Evolutionary conservation across 805 yeast genomes (phyloP), one percentile per base, ranked within the genome.

Genomic region (Saccharomycopsis babjevae): DNA sequence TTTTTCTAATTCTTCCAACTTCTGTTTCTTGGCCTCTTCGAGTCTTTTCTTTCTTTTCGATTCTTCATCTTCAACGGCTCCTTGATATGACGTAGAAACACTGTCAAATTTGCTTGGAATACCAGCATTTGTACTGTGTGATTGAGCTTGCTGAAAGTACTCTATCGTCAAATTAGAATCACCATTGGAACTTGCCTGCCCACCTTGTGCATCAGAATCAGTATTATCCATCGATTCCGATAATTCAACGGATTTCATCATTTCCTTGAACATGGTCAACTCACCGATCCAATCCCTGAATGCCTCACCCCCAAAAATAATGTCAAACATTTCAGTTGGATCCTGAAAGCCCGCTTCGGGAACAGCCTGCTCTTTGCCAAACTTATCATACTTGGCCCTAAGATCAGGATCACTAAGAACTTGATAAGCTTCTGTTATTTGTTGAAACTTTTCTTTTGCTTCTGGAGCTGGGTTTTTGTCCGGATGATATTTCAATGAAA

Each of bases 271-370:
- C 70, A 92, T 77, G 34, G 91, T 82, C 64, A 91, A 74, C 70
- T 94, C 97, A 5, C 99, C 99, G 67, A 93, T 89, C 79, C 91
- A 86, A 57, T 86, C 85, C 39, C 77, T 80, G 72, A 92, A 91
- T 1, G 94, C 96, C 61, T 88, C 96, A 57, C 97, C 97, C 54
- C 97, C 97, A 72, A 91, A 85, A 62, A 86, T 85, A 75, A 79
- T 79, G 3, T 85, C 77, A 70, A 85, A 86, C 67, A 84, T 83
- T 68, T 85, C 90, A 50, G 82, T 77, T 1, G 93, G 88, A 70
- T 87, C 93, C 66, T 84, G 89, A 67, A 85, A 85, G 3, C 89
- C 90, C 64, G 85, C 88, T 57, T 76, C 77, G 1, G 88, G 87
- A 36, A 85, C 81, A 16, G 87, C 85, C 64, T 82, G 84, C 61